A percentile compares a stretch with the other conserved stretches of the same genome.
phyloP scores from a whole-genome alignment of 768 basidiomycete genomes.

The Plicaturopsis crispa region DNA sequence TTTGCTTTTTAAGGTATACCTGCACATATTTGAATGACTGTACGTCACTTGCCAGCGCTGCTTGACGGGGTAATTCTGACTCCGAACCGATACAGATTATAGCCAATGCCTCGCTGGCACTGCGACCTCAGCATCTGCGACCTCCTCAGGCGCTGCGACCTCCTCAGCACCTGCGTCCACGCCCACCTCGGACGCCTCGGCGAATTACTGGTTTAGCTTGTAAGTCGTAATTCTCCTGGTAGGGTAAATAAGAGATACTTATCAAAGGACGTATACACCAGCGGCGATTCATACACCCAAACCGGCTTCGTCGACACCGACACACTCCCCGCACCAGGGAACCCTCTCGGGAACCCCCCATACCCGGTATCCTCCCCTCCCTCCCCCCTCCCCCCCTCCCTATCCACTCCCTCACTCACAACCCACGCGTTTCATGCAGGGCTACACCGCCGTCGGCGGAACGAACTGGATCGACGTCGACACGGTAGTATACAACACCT shows the following conservation, averaged over 20 bases:
- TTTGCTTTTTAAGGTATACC: conserved; percentile 6
- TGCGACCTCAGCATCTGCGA: conserved; percentile 4
- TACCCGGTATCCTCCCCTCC: conserved; percentile 26
- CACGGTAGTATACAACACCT: conserved; percentile 42
- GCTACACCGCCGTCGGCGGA: conserved; percentile 45
- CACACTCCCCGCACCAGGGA: conserved; percentile 34
- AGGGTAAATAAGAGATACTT: not conserved
- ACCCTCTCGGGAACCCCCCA: conserved; percentile 46
- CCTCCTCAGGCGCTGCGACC: no score
- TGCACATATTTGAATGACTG: conserved; percentile 22
- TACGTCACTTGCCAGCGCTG: conserved; percentile 13
- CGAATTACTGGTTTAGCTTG: conserved; percentile 51
- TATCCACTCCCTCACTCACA: not conserved
- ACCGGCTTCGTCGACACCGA: conserved; percentile 39
- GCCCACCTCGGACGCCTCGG: conserved; percentile 11
- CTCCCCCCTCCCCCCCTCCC: not conserved
- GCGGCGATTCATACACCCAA: conserved; percentile 54
- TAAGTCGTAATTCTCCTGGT: conserved; percentile 15
- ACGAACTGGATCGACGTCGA: conserved; percentile 54
- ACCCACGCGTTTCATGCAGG: conserved; percentile 12
- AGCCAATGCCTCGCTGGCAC: conserved; percentile 30
- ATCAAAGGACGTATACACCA: conserved; percentile 10
- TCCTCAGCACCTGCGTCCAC: conserved; percentile 11
- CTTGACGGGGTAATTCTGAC: not conserved
- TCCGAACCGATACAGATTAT: conserved; percentile 23